phyloP scores from a whole-genome alignment of 371 early-diverging fungal genomes.

The Mortierella sp. region DNA sequence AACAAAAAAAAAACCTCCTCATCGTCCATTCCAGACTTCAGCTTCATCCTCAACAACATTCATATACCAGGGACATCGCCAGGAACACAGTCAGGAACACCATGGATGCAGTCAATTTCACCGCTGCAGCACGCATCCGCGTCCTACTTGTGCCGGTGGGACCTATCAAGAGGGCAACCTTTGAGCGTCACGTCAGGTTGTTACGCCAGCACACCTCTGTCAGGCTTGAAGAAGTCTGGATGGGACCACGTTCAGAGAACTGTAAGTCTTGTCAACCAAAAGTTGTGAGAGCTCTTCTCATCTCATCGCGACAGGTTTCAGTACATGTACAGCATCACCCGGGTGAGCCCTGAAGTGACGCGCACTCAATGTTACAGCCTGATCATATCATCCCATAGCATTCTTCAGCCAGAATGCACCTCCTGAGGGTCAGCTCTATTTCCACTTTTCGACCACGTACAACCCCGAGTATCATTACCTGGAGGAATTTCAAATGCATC shows the following conservation, averaged over 20 bases:
- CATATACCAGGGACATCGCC: slow-evolving; percentile 1
- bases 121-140: slow-evolving; percentile 70
- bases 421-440: slow-evolving; percentile 82
- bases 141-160: slow-evolving; percentile 81
- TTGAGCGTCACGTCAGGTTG: slow-evolving; percentile 73
- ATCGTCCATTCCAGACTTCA: too few species aligned
- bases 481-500: slow-evolving; percentile 83
- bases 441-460: slow-evolving; percentile 79
- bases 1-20: too few species aligned
- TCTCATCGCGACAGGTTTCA: too few species aligned
- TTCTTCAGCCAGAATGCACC: slow-evolving; percentile 69
- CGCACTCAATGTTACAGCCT: too few species aligned
- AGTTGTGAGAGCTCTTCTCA: neutral
- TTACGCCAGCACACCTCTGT: slow-evolving; percentile 60
- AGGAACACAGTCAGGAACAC: too few species aligned
- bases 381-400: slow-evolving; percentile 51
- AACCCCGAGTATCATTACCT: slow-evolving; percentile 73
- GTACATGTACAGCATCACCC: too few species aligned
- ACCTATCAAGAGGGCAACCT: slow-evolving; percentile 74
- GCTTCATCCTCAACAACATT: too few species aligned
- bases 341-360: too few species aligned
- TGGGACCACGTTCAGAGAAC: slow-evolving; percentile 48
- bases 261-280: slow-evolving; percentile 23
- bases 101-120: slow-evolving; percentile 60
- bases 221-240: slow-evolving; percentile 50